Evolutionary conservation across 2,329 filamentous ascomycete species (phyloP).

Genomic region (Acephala macrosclerotiorum): DNA sequence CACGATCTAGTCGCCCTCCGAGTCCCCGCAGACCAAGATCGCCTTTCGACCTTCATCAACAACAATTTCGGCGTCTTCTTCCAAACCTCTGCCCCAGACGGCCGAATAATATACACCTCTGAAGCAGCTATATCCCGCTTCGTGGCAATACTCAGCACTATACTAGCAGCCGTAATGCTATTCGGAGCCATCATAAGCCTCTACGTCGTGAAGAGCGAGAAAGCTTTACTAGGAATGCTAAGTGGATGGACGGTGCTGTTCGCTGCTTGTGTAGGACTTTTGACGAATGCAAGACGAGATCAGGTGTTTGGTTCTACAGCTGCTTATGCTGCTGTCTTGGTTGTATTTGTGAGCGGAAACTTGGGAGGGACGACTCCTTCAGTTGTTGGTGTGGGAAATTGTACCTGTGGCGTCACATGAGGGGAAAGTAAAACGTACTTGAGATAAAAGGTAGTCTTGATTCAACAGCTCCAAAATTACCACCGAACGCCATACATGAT

Average conservation of each 20-base stretch:
- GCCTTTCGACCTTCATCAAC: constrained; percentile 40
- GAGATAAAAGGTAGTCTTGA: background rate
- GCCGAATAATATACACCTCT: constrained; percentile 24
- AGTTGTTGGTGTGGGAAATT: background rate
- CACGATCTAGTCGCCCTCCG: constrained; percentile 41
- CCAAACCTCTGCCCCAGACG: constrained; percentile 18
- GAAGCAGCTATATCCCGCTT: constrained; percentile 19
- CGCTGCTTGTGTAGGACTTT: constrained; percentile 32
- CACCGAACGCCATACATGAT: constrained; percentile 2
- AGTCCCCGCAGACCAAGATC: constrained; percentile 37
- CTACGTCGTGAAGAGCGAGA: constrained; percentile 25
- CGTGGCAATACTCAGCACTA: constrained; percentile 23
- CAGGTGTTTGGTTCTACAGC: constrained; percentile 35
- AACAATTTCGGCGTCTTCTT: constrained; percentile 36
- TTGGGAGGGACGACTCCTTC: constrained; percentile 19
- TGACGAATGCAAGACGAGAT: constrained; percentile 35
- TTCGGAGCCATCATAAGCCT: constrained; percentile 33
- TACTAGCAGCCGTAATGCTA: constrained; percentile 31
- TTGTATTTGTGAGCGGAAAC: constrained; percentile 34
- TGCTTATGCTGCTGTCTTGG: constrained; percentile 34
- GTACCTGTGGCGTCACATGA: background rate
- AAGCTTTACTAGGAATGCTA: constrained; percentile 32
- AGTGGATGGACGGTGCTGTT: constrained; percentile 35
- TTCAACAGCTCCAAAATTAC: background rate
- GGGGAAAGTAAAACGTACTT: background rate